Evolutionary conservation across 2,329 filamentous ascomycete species (phyloP), one percentile per base, ranked within the genome.

Genomic region (Epichloe festucae): DNA sequence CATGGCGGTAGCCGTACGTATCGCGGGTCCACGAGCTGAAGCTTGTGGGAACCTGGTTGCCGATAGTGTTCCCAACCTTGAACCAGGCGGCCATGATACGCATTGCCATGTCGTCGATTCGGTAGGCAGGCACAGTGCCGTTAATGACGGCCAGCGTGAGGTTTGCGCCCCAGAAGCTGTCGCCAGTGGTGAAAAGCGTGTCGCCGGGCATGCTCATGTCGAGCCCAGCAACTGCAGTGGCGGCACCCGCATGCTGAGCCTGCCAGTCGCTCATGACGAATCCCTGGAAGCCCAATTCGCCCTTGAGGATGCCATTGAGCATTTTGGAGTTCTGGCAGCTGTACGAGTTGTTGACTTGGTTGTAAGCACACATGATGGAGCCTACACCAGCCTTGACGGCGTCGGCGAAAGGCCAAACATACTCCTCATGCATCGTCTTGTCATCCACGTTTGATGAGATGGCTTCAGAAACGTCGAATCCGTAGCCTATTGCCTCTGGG

Each of bases 161-260:
- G 67, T 97, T 97, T 31, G 82, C 72, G 10, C 91, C 91, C 85
- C 87, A 95, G 73, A 75, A 94, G 17, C 83, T 84, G 48, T 69
- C 67, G 6, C 86, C 86, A 4, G 77, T 80, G 66, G 85, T 80
- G 70, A 96, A 95, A 19, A 70, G 57, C 1, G 85, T 85, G 63
- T 96, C 91, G 51, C 88, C 87, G 1, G 86, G 86, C 88, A 93
- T 93, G n/a, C 77, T 77, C 86, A 93, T 89, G 65, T 94, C 89
- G 23, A 93, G 72, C 40, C 87, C 88, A 21, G 86, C 85, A 39
- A 81, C 72, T 3, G 86, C 83, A 38, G 76, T 78, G 27, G 79
- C 71, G 5, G 78, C 81, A 56, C 84, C 85, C 3, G 79, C 73
- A 60, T 90, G 85, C 59, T 89, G 84, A 4, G 85, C 87, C 57